phyloP scores from a whole-genome alignment of 768 basidiomycete species.

The Macrolepiota fuliginosa region DNA sequence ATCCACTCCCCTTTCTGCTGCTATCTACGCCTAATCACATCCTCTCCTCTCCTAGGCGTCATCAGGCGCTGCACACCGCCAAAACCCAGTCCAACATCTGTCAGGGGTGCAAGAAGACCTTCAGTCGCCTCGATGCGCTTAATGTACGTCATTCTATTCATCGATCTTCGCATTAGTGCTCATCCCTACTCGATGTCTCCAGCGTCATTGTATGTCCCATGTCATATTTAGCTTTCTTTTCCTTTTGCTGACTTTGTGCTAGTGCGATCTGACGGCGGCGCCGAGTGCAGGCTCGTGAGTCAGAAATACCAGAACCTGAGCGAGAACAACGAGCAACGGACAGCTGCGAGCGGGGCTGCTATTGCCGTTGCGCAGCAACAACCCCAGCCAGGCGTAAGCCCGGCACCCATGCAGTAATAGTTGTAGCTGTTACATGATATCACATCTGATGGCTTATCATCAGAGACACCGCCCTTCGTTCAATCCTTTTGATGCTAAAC shows the following conservation, averaged over 20 bases:
- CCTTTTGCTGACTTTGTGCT: constrained; percentile 23
- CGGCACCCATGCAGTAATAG: constrained; percentile 1
- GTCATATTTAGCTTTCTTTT: constrained; percentile 16
- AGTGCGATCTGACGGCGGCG: constrained; percentile 86
- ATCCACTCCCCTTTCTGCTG: constrained; percentile 4
- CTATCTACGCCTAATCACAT: constrained; percentile 10
- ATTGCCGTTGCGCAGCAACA: constrained; percentile 3
- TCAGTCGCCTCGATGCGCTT: constrained; percentile 90
- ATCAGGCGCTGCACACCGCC: constrained; percentile 85
- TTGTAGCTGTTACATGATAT: not conserved
- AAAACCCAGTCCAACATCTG: constrained; percentile 85
- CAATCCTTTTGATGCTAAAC: constrained; percentile 3
- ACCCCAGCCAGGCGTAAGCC: not conserved
- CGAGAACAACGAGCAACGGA: constrained; percentile 17
- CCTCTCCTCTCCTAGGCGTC: constrained; percentile 51
- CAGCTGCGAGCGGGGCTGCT: not conserved
- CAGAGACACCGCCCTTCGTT: constrained; percentile 4
- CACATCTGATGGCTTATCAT: not conserved
- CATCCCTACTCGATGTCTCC: constrained; percentile 23
- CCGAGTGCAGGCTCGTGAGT: constrained; percentile 61
- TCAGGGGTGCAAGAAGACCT: constrained; percentile 91
- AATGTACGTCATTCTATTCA: constrained; percentile 62
- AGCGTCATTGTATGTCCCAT: constrained; percentile 73
- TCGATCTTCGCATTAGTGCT: constrained; percentile 1
- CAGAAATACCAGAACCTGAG: constrained; percentile 32